phyloP scores from a whole-genome alignment of 108 stramenopile species.

The Nitzschia sp. region DNA sequence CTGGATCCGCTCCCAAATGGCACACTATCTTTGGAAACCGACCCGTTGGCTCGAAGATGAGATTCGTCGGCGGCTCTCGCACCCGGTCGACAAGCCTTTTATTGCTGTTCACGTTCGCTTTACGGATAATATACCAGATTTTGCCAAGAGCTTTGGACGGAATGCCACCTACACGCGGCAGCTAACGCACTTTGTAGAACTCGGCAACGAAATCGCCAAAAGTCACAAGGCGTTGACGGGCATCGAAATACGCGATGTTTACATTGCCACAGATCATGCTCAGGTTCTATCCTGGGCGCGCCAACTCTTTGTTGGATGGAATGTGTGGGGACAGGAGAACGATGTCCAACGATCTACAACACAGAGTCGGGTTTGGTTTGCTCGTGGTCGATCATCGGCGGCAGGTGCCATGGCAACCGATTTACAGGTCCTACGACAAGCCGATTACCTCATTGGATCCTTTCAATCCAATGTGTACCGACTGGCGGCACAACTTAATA shows the following conservation, averaged over 20 bases:
- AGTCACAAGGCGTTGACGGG: neutral
- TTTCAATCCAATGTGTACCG: slow-evolving; percentile 36
- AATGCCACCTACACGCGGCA: slow-evolving; percentile 21
- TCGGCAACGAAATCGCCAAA: neutral
- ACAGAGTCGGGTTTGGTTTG: slow-evolving; percentile 22
- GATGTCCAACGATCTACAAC: slow-evolving; percentile 4
- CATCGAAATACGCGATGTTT: slow-evolving; percentile 2
- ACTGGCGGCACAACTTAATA: slow-evolving; percentile 26
- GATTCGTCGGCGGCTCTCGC: neutral
- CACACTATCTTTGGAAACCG: slow-evolving; percentile 16
- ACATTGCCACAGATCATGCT: slow-evolving; percentile 20
- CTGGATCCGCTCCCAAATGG: slow-evolving; percentile 30
- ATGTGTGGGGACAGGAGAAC: neutral
- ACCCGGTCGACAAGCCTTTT: neutral
- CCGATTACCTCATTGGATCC: slow-evolving; percentile 29
- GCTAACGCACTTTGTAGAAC: slow-evolving; percentile 4
- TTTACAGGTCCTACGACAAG: slow-evolving; percentile 18
- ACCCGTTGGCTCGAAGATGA: neutral
- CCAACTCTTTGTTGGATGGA: slow-evolving; percentile 17
- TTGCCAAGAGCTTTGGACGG: slow-evolving; percentile 18
- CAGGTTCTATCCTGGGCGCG: slow-evolving; percentile 6
- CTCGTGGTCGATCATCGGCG: neutral
- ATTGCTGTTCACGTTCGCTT: slow-evolving; percentile 21
- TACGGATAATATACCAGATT: slow-evolving; percentile 23
- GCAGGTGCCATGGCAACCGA: slow-evolving; percentile 20